Conservation (phyloP, 441 rosid species). For the Arabidopsis hybrid region DNA sequence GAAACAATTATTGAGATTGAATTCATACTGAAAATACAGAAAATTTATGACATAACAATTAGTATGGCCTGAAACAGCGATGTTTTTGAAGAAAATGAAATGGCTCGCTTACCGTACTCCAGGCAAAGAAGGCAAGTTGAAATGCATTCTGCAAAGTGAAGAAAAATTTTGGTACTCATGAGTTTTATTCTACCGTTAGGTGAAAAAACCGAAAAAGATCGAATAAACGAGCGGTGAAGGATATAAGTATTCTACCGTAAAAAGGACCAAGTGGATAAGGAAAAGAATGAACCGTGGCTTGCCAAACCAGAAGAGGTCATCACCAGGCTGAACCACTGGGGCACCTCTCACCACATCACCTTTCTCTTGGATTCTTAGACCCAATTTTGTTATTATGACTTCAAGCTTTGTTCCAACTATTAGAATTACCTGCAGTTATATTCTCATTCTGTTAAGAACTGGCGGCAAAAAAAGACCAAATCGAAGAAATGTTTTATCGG, state of each 20-base stretch:
- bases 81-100: slow-evolving; percentile 2
- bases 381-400: slow-evolving; percentile 85
- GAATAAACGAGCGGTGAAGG: background rate
- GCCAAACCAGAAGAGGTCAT: slow-evolving; percentile 97
- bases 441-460: slow-evolving; percentile 6
- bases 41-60: background rate
- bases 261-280: slow-evolving; percentile 82
- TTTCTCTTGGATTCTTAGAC: slow-evolving; percentile 79
- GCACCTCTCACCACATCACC: slow-evolving; percentile 92
- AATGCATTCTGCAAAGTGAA: slow-evolving; percentile 71
- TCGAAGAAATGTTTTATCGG: background rate
- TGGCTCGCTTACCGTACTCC: slow-evolving; percentile 73
- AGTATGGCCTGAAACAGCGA: background rate
- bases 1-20: no score
- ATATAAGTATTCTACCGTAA: slow-evolving; percentile 60
- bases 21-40: no score
- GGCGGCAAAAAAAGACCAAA: background rate
- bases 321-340: slow-evolving; percentile 86
- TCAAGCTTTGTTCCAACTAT: slow-evolving; percentile 82
- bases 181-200: slow-evolving; percentile 21
- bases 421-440: slow-evolving; percentile 61
- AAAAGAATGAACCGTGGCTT: slow-evolving; percentile 76
- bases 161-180: background rate
- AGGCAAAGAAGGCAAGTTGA: slow-evolving; percentile 80
- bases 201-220: background rate